Conservation (phyloP, 306 rosid genomes). For the Quercus engelmannii region DNA sequence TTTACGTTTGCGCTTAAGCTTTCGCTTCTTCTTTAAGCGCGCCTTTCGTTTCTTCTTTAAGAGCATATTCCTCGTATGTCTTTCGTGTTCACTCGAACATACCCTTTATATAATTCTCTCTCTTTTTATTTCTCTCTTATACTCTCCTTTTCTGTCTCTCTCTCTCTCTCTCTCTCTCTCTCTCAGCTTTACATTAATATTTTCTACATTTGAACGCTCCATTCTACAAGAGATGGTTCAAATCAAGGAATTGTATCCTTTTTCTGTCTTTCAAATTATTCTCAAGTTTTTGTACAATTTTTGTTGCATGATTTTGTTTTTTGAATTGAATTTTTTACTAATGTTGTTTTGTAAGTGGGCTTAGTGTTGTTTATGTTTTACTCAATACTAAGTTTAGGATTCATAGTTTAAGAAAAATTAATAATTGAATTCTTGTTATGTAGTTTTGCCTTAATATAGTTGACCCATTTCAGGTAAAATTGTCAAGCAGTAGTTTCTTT, state of each 20-base stretch:
- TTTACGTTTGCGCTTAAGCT: neutral
- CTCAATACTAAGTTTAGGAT: neutral
- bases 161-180: too few relatives aligned
- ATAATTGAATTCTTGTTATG: neutral
- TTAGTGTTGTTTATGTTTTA: neutral
- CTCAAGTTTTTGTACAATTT: neutral
- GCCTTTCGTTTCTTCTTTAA: neutral
- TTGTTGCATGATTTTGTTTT: neutral
- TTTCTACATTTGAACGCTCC: too few relatives aligned
- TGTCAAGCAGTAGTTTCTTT: neutral
- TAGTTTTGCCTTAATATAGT: neutral
- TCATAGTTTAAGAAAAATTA: neutral
- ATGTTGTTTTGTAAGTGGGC: neutral
- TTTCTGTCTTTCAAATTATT: neutral
- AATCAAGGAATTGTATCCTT: constrained; percentile 49
- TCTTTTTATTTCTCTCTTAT: too few relatives aligned
- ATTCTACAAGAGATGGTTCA: constrained; percentile 30
- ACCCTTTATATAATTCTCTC: neutral
- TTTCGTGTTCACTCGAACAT: neutral
- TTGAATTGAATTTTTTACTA: neutral
- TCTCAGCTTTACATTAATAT: too few relatives aligned
- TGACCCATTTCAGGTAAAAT: neutral
- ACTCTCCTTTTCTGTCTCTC: too few relatives aligned
- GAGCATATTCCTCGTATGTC: neutral
- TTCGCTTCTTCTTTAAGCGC: neutral